Evolutionary conservation across 371 early-diverging fungal genomes (phyloP), one percentile per base, ranked within the genome.

Genomic region (Rhizomucor miehei): DNA sequence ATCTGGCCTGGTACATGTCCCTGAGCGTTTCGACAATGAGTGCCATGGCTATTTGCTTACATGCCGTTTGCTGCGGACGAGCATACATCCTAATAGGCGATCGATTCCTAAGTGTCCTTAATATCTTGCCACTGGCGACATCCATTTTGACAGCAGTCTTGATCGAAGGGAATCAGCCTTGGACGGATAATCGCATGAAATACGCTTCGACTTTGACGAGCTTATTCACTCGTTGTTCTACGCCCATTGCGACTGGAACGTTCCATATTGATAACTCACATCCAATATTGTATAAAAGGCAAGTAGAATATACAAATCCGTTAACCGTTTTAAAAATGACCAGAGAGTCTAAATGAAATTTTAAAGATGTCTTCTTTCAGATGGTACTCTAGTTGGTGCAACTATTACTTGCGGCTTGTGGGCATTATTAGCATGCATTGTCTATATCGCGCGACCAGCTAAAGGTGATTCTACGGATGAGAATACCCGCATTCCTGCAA

Each of bases 121-220:
- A 63, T 29, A 41, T 50, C 20, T 17, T 58, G 1, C 43, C 54
- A 3, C 25, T 60, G 2, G 6, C 48, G 3, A 29, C 21, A 10
- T 44, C 55, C 5, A 45, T 69, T 10, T 2, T 61, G 24, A 38
- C 50, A 10, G 59, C 53, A 24, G 48, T 66, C n/a, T 57, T 66
- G 6, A 11, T 57, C 11, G 29, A 36, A 19, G 52, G 24, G 4
- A 62, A 60, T 43, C 68, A 72, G 41, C 73, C 73, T 0, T 72
- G 69, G 64, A 66, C 73, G 36, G 52, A 65, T 25, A 62, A 63
- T 6, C 57, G 49, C 13, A 59, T 72, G 5, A 54, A 57, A 20
- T 63, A 66, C 25, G 57, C 51, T 17, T 23, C 47, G 16, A 64
- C 73, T 11, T 45, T 55, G 20, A 61, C 40, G 38, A 64, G 65